Evolutionary conservation across 1,284 basidiomycete genomes (phyloP), one percentile per base, ranked within the genome.

Genomic region (Erythrobasidium hasegawianum): DNA sequence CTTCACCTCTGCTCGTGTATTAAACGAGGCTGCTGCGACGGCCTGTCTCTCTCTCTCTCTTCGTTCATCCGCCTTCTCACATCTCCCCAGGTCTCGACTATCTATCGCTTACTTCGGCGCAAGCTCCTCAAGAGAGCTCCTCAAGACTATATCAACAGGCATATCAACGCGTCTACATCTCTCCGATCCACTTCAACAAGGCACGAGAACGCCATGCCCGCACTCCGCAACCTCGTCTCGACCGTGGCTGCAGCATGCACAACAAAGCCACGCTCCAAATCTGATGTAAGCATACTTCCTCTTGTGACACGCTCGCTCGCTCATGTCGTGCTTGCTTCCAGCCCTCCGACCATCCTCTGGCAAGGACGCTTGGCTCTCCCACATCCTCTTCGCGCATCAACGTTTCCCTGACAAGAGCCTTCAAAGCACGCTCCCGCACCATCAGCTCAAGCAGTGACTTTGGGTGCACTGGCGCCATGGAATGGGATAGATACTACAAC

Each of bases 401-500:
- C 43, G n/a, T 47, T 8, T 18, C 16, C 7, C 16, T 47, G 16
- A 47, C 43, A n/a, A 47, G 22, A 24, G 43, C 43, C 22, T 47
- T 47, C 43, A n/a, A 24, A 16, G 11, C 33, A 33, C 43, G 43
- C 8, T 47, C 43, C 43, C 43, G 43, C 43, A 18, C 43, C 43
- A 24, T 18, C n/a, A 47, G n/a, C 16, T n/a, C 16, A 47, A 24
- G 22, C n/a, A 18, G n/a, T 24, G 43, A 47, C 43, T 47, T 47
- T 14, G 43, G 43, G 5, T 47, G 43, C 43, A 18, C n/a, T 24
- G 43, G 43, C n/a, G 43, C 43, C 8, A 47, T 47, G 43, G 43
- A 47, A 14, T 47, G 43, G 43, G 43, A 47, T 24, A n/a, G 43
- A 47, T n/a, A n/a, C 43, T 47, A 47, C 43, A 24, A n/a, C 22